Base-by-base conservation (phyloP, 2,329 filamentous ascomycete genomes). In the Colletotrichum coccodes region DNA sequence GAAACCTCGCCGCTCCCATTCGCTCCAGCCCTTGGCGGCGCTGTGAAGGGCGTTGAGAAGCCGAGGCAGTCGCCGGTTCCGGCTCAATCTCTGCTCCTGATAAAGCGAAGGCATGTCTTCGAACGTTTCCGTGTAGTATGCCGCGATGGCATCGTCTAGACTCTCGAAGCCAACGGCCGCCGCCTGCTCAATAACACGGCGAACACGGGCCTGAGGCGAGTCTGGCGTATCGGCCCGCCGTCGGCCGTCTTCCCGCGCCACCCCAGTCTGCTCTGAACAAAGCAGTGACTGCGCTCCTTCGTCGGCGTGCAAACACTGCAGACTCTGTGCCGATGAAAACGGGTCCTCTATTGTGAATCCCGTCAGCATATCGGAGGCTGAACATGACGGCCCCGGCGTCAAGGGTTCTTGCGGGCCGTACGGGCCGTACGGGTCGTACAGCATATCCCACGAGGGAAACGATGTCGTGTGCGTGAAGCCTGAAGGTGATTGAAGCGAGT, bases 21-120 rank as follows among this genome's bases (percentile, higher is more conserved):
- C 52, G 23, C 36, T 40, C 52, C 52, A 54, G 28, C 52, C 52
- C 52, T 54, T 54, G 26, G 52, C 52, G 21, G 52, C 52, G 21
- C 36, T 54, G 6, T 54, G 52, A 2, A 54, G 52, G 18, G 30
- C 36, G 12, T 26, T 18, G 28, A 54, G 52, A 8, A 54, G 52
- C 8, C 52, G 30, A n/a, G 52, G 52, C 52, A 54, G 12, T 21
- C 52, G 52, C 52, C 52, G 26, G 21, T 54, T 54, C 5, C 52
- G 52, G 36, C 52, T 21, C 16, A 54, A 23, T 12, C 52, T 36
- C 26, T 54, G 52, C n/a, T 54, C 52, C 52, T 54, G 52, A 12
- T 40, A 54, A 4, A 54, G 30, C 11, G 52, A 16, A 3, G 52
- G 36, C 18, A 26, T 12, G 18, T 54, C 52, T 21, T 54, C 52